These are phyloP conservation scores for Infundibulicybe gibba DNA, from an alignment of 768 basidiomycete genomes.

Conservation along the genomic window DNA sequence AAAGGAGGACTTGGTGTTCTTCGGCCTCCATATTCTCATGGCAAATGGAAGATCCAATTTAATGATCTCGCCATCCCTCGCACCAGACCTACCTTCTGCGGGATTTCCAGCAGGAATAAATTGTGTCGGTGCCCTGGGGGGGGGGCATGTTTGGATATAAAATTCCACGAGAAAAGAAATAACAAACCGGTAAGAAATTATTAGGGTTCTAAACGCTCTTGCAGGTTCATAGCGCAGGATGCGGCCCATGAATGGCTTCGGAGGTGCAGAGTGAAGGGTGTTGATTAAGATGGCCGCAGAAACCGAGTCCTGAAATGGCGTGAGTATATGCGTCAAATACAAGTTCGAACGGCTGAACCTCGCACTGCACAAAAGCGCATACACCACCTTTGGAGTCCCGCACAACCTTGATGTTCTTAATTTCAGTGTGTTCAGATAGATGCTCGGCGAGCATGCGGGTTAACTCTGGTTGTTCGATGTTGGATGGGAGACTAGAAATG, in stretches of 20 bases:
- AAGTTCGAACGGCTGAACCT: slow-evolving; percentile 39
- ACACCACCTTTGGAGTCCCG: slow-evolving; percentile 74
- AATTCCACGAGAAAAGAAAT: not conserved
- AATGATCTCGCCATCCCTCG: slow-evolving; percentile 23
- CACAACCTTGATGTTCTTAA: slow-evolving; percentile 69
- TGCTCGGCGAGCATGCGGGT: slow-evolving; percentile 58
- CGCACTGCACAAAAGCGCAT: slow-evolving; percentile 85
- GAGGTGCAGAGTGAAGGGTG: slow-evolving; percentile 49
- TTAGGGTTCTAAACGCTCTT: slow-evolving; percentile 67
- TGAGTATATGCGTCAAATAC: slow-evolving; percentile 5
- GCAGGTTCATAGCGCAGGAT: slow-evolving; percentile 76
- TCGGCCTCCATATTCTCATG: slow-evolving; percentile 58
- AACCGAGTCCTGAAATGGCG: slow-evolving; percentile 43
- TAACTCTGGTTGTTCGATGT: slow-evolving; percentile 64
- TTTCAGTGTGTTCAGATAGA: slow-evolving; percentile 59
- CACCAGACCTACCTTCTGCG: slow-evolving; percentile 6
- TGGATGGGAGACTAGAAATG: slow-evolving; percentile 57
- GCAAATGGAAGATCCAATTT: slow-evolving; percentile 51
- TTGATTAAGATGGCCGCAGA: slow-evolving; percentile 58
- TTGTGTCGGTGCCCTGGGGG: slow-evolving; percentile 36
- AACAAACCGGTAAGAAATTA: slow-evolving; percentile 70
- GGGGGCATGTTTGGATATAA: slow-evolving; percentile 3
- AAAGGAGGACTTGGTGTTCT: slow-evolving; percentile 1
- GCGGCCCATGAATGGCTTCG: slow-evolving; percentile 68
- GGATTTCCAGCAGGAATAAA: slow-evolving; percentile 17